Evolutionary conservation across 371 early-diverging fungal genomes (phyloP).

Genomic region (Chytridium lagenaria): DNA sequence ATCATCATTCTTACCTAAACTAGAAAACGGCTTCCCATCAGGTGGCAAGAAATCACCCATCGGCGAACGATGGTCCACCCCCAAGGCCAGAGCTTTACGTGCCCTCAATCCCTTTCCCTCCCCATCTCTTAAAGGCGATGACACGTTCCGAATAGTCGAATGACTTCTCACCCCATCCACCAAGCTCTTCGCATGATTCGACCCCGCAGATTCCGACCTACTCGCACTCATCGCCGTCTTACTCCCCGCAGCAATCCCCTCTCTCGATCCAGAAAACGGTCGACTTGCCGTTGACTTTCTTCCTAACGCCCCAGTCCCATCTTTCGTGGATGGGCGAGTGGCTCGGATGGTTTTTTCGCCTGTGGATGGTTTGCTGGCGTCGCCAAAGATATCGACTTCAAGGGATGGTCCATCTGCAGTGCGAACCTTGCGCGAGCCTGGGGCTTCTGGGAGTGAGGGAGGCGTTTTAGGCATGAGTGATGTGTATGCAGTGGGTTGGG

Average conservation of each 20-base stretch:
- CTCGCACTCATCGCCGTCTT: not conserved
- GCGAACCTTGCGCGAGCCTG: not conserved
- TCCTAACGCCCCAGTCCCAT: not conserved
- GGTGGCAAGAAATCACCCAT: slow-evolving; percentile 48
- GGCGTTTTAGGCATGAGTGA: slow-evolving; percentile 10
- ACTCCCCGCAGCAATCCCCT: not conserved
- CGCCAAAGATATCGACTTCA: not conserved
- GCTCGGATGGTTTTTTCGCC: not conserved
- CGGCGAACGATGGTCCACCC: slow-evolving; percentile 35
- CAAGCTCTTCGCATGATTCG: not conserved
- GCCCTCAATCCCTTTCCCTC: not conserved
- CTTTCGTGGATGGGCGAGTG: not conserved
- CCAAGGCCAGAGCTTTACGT: slow-evolving; percentile 19
- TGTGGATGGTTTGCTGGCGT: slow-evolving; percentile 8
- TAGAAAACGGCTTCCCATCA: slow-evolving; percentile 30
- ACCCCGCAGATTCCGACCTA: not conserved
- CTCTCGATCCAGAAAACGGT: not conserved
- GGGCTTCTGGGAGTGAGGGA: not conserved
- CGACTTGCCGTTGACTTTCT: not conserved
- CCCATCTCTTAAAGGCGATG: not conserved
- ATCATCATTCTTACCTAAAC: slow-evolving; percentile 14
- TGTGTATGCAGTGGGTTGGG: no score
- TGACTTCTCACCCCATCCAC: not conserved
- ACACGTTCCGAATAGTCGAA: not conserved
- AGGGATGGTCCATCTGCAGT: not conserved